A percentile compares a stretch with the other conserved stretches of the same genome.
These are phyloP conservation scores for Globisporangium okanoganense DNA, from an alignment of 352 stramenopile species.

Conservation along the genomic window DNA sequence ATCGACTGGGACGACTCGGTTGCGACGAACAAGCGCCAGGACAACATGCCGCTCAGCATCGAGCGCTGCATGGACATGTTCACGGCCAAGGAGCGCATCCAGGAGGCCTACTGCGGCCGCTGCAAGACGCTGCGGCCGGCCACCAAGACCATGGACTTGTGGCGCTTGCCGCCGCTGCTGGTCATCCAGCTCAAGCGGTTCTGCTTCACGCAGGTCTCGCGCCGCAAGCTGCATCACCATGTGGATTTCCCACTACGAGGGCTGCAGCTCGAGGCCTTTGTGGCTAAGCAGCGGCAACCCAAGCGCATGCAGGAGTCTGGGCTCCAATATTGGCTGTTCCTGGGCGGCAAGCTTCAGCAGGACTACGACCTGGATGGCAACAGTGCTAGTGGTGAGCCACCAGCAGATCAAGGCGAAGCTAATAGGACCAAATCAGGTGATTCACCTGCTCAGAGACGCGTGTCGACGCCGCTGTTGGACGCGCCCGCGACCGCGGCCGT, in stretches of 20 bases:
- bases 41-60: conserved; percentile 81
- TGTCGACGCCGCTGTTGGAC: conserved; percentile 36
- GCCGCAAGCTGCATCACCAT: conserved; percentile 94
- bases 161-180: conserved; percentile 94
- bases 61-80: conserved; percentile 86
- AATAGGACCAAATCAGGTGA: neutral
- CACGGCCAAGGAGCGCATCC: conserved; percentile 74
- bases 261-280: conserved; percentile 83
- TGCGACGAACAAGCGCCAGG: conserved; percentile 55
- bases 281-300: conserved; percentile 56
- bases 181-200: conserved; percentile 99
- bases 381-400: neutral
- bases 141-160: conserved; percentile 97
- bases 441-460: conserved; percentile 2
- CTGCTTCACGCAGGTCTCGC: conserved; percentile 92
- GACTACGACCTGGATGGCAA: conserved; percentile 3
- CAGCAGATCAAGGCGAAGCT: too few species aligned
- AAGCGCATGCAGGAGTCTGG: conserved; percentile 42
- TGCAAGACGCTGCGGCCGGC: conserved; percentile 89
- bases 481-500: conserved; percentile 56
- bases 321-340: conserved; percentile 67
- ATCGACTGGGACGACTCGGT: conserved; percentile 66
- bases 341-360: conserved; percentile 63
- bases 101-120: conserved; percentile 74
- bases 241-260: conserved; percentile 95